These are phyloP conservation scores for Penicillium odoratum DNA, from an alignment of 495 filamentous ascomycete genomes.

Conservation along the genomic window DNA sequence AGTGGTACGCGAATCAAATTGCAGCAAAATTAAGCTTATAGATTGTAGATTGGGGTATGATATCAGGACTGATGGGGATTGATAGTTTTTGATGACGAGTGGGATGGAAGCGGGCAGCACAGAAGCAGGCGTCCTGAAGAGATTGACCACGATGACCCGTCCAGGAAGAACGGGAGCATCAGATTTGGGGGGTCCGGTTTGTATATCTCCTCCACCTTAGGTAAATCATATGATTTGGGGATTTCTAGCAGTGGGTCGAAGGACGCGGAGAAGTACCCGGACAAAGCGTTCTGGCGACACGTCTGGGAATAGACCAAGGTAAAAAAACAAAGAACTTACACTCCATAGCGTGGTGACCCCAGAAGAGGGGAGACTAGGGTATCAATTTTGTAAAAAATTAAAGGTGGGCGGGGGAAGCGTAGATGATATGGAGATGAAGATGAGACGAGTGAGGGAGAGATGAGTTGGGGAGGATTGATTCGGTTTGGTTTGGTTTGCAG, in stretches of 20 bases:
- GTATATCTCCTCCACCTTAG: constrained; percentile 13
- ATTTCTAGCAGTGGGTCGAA: constrained; percentile 46
- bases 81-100: constrained; percentile 46
- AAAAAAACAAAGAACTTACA: constrained; percentile 45
- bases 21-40: constrained; percentile 27
- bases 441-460: constrained; percentile 28
- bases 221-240: constrained; percentile 24
- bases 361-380: constrained; percentile 30
- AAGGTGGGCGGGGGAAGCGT: constrained; percentile 30
- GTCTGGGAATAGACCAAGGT: constrained; percentile 17
- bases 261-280: constrained; percentile 47
- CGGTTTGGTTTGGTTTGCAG: constrained; percentile 30
- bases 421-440: constrained; percentile 11
- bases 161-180: constrained; percentile 16
- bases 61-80: constrained; percentile 39
- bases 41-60: constrained; percentile 29
- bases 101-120: constrained; percentile 41
- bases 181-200: constrained; percentile 15
- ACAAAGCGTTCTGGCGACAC: constrained; percentile 35
- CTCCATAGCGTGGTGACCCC: constrained; percentile 56
- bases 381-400: constrained; percentile 30
- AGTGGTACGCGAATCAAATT: constrained; percentile 40
- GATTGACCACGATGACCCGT: constrained; percentile 27
- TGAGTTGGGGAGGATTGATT: constrained; percentile 29
- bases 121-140: constrained; percentile 26